These are phyloP conservation scores for Orbilia brochopaga DNA, from an alignment of 2,329 filamentous ascomycete genomes.

Conservation along the genomic window DNA sequence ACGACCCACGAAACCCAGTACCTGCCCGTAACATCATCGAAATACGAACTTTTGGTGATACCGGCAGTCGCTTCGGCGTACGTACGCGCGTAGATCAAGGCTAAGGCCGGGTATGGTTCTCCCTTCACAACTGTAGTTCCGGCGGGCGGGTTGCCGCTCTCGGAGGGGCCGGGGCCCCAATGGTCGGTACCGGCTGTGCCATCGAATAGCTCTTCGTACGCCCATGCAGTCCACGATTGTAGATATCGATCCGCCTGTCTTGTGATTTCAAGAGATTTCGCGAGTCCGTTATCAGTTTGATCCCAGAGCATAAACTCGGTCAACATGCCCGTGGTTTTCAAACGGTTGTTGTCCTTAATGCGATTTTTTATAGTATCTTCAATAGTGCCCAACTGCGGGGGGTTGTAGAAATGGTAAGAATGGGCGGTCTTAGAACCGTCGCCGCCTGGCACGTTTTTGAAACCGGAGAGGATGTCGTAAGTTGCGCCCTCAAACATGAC, in stretches of 20 bases:
- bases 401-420: slow-evolving; percentile 50
- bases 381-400: slow-evolving; percentile 40
- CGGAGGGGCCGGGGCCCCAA: not conserved
- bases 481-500: slow-evolving; percentile 47
- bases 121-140: not conserved
- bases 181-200: slow-evolving; percentile 1
- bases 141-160: not conserved
- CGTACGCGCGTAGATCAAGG: slow-evolving; percentile 32
- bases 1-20: slow-evolving; percentile 46
- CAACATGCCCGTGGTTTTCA: slow-evolving; percentile 37
- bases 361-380: slow-evolving; percentile 48
- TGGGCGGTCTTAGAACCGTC: slow-evolving; percentile 48
- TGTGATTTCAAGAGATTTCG: slow-evolving; percentile 26
- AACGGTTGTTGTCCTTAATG: slow-evolving; percentile 32
- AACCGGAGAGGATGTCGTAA: slow-evolving; percentile 42
- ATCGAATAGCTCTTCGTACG: slow-evolving; percentile 46
- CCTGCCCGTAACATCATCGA: slow-evolving; percentile 45
- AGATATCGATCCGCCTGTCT: slow-evolving; percentile 40
- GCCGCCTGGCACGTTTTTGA: slow-evolving; percentile 48
- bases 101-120: slow-evolving; percentile 21
- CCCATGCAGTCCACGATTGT: slow-evolving; percentile 47
- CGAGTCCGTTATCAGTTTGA: slow-evolving; percentile 2
- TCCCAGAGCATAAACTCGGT: slow-evolving; percentile 45
- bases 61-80: slow-evolving; percentile 46
- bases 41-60: slow-evolving; percentile 33